Evolutionary conservation across 331 rosid species (phyloP).

Genomic region (Quercus phellos): DNA sequence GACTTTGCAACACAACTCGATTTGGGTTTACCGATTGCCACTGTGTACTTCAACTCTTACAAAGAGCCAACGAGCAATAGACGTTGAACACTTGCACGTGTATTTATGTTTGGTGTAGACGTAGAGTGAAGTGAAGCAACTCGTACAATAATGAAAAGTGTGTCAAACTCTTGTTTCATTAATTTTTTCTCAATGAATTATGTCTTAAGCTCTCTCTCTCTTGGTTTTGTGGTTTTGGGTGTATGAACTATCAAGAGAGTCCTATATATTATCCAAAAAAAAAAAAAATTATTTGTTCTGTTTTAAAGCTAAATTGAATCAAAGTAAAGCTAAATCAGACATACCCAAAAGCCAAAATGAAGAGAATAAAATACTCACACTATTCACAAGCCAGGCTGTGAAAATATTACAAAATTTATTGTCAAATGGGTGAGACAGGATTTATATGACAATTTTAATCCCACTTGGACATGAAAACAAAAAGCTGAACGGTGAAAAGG

Average conservation of each 20-base stretch:
- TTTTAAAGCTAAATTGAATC: too few species aligned
- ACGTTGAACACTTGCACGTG: constrained; percentile 21
- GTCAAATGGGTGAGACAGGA: too few species aligned
- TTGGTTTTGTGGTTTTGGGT: not conserved
- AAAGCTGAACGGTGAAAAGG: too few species aligned
- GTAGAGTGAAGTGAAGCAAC: not conserved
- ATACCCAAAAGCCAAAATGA: too few species aligned
- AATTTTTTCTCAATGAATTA: not conserved
- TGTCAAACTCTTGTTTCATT: too few species aligned
- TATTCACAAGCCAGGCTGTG: too few species aligned
- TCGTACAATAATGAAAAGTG: not conserved
- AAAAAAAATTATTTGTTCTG: too few species aligned
- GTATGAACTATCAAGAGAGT: not conserved
- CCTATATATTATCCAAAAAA: not conserved
- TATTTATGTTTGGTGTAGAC: not conserved
- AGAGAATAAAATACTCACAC: too few species aligned
- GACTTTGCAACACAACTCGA: constrained; percentile 49
- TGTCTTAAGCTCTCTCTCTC: not conserved
- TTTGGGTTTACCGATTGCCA: constrained; percentile 69
- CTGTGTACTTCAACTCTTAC: constrained; percentile 73
- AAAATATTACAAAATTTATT: too few species aligned
- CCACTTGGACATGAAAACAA: too few species aligned
- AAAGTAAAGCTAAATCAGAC: too few species aligned
- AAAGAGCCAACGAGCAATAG: constrained; percentile 60
- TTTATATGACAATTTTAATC: too few species aligned